phyloP scores from a whole-genome alignment of 2,329 filamentous ascomycete genomes.

The Colletotrichum sidae region DNA sequence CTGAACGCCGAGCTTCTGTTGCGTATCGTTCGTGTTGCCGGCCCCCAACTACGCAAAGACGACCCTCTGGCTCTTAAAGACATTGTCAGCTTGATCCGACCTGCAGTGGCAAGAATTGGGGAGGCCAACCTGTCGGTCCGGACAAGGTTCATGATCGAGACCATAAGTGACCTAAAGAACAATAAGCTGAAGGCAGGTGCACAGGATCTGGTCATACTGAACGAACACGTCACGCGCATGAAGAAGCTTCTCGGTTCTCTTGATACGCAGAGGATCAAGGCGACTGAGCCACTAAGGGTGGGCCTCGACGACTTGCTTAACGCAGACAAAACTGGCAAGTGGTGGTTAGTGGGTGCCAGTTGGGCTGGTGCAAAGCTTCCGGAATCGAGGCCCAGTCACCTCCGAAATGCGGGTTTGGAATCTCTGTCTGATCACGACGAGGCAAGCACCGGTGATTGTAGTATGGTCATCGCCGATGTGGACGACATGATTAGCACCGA shows the following conservation, averaged over 20 bases:
- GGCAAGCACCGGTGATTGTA: slow-evolving; percentile 44
- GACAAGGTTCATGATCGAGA: slow-evolving; percentile 98
- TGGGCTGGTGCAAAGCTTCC: slow-evolving; percentile 66
- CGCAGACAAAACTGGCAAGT: slow-evolving; percentile 90
- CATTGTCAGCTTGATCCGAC: slow-evolving; percentile 83
- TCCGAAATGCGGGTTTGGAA: not conserved
- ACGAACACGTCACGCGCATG: slow-evolving; percentile 88
- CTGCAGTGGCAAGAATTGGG: slow-evolving; percentile 74
- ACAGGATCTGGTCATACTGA: slow-evolving; percentile 76
- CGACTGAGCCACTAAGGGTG: slow-evolving; percentile 84
- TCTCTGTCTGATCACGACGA: slow-evolving; percentile 35
- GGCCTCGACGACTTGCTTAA: slow-evolving; percentile 85
- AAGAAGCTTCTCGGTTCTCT: slow-evolving; percentile 87
- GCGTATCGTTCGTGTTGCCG: slow-evolving; percentile 84
- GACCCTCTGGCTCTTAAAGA: slow-evolving; percentile 90
- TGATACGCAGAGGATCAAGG: slow-evolving; percentile 74
- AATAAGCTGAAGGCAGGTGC: slow-evolving; percentile 85
- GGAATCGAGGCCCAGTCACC: slow-evolving; percentile 27
- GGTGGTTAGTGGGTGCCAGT: slow-evolving; percentile 98
- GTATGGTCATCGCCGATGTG: slow-evolving; percentile 43
- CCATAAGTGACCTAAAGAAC: slow-evolving; percentile 93
- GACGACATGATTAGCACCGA: slow-evolving; percentile 68
- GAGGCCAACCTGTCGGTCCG: slow-evolving; percentile 82
- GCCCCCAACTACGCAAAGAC: slow-evolving; percentile 86
- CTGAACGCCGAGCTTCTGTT: slow-evolving; percentile 89